Base-by-base conservation (phyloP, 805 yeast species). In the Candida krabiensis region DNA sequence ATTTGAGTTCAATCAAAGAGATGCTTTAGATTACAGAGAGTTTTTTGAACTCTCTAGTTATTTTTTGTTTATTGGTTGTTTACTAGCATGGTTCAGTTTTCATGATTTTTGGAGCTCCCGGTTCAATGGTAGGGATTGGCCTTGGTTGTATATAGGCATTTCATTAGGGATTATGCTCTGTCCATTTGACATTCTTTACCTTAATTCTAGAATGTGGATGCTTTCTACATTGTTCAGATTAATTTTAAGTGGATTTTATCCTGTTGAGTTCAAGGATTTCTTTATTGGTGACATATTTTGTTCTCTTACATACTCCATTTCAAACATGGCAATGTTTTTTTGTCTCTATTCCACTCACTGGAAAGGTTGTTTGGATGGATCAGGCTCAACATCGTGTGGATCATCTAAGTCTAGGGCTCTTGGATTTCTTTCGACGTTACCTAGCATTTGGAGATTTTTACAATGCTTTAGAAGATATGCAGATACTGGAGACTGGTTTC, bases 401-500 rank as follows among this genome's bases (percentile, higher is more conserved):
- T 86, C 96, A 0, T 70, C 85, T 0, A 73, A 71, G 45, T 89
- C 96, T 1, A 73, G 84, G 39, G 38, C 68, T 17, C 74, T 91
- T 79, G 99, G 98, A 2, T 86, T 90, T 47, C 71, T 91, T 48
- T 73, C 89, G 22, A 73, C 95, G 7, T 58, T 93, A 14, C 99
- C 99, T 0, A 83, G 88, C 41, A 76, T 86, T 29, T 88, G 96
- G 89, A 84, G 99, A 64, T 78, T 86, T 40, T 56, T 91, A 39
- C 99, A 93, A 59, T 93, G 99, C 63, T 58, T 84, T 23, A 70
- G 99, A 52, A 95, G 99, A 73, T 93, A 74, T 58, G 78, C 81
- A 19, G 99, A 93, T 57, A 84, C 97, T 0, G 91, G 95, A 2
- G 96, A 90, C 54, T 83, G 90, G 86, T 93, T 93, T 57, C 99